Percentiles rank a stretch among this genome's conserved stretches.
Evolutionary conservation across 2,329 filamentous ascomycete genomes (phyloP).

Genomic region (Pseudogymnoascus sp.): DNA sequence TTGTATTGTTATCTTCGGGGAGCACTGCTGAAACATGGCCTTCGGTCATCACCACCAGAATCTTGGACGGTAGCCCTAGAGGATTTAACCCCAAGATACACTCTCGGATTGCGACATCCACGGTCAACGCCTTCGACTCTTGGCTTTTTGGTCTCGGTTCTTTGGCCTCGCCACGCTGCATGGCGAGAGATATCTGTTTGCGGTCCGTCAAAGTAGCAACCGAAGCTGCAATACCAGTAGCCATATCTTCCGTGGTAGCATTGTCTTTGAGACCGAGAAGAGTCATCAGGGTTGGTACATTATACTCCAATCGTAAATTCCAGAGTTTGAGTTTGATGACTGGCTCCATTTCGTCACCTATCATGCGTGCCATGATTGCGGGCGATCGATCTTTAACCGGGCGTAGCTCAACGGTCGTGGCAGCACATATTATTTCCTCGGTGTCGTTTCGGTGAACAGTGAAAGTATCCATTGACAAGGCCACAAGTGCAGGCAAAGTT

Average conservation of each 20-base stretch:
- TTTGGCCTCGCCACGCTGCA: constrained; percentile 18
- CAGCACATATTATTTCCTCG: constrained; percentile 63
- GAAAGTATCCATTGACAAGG: constrained; percentile 62
- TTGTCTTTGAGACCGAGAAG: constrained; percentile 63
- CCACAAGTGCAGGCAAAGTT: constrained; percentile 72
- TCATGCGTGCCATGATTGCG: constrained; percentile 79
- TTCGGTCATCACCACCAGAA: constrained; percentile 70
- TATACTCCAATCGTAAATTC: constrained; percentile 81
- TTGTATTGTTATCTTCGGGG: constrained; percentile 56
- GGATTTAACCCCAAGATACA: constrained; percentile 82
- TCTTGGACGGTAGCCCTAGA: constrained; percentile 63
- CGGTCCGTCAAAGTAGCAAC: constrained; percentile 67
- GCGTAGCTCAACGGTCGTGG: constrained; percentile 24
- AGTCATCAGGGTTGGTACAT: constrained; percentile 74
- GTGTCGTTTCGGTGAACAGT: constrained; percentile 53
- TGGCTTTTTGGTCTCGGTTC: constrained; percentile 22
- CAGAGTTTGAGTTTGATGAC: constrained; percentile 80
- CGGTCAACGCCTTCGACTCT: constrained; percentile 48
- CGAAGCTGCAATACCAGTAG: constrained; percentile 67
- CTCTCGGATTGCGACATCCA: constrained; percentile 72
- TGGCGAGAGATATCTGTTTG: constrained; percentile 35
- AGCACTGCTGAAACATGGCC: constrained; percentile 62
- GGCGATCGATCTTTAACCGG: constrained; percentile 36
- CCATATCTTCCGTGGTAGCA: constrained; percentile 63
- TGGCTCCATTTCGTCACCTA: constrained; percentile 91